Base-by-base conservation (phyloP, 129 eudicot genomes). In the Saussurea involucrata region DNA sequence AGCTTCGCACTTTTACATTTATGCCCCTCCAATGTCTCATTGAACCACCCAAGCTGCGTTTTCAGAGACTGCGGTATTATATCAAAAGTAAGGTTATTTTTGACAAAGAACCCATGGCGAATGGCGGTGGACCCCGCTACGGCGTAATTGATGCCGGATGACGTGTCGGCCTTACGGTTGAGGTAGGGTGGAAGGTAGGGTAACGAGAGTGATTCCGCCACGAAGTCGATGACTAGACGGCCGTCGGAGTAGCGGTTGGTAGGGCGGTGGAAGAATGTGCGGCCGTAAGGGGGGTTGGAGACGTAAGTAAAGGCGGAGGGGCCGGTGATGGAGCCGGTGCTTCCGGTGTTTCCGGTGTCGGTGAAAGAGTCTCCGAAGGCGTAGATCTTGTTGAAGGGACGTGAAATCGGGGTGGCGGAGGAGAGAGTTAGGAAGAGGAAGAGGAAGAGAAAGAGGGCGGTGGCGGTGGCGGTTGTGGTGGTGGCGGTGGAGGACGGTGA, bases 171-270 rank as follows among this genome's bases (percentile, higher is more conserved):
- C 3, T 73, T 82, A 0, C 66, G 42, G 80, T 82, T 21, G 15
- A 27, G 78, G 64, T 92, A 90, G 0, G 98, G 94, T 8, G 96
- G 96, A 20, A 90, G 36, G 77, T 69, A 86, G 11, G 96, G 98
- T 36, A 92, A 69, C 0, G 89, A 78, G 4, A 90, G 87, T 1
- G 81, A 73, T 40, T 86, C 68, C 8, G 98, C 76, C 17, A 92
- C 75, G 72, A 92, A 92, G 68, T 92, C 98, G 74, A 92, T 88
- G 28, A 92, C 87, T 9, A 90, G 80, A 25, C 93, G 91, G 63
- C 98, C 98, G 34, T 92, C 96, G 46, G 93, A 90, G 88, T 88
- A 92, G 15, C 96, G 85, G 79, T 92, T 90, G 44, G 96, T 90
- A 64, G 97, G 88, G 84, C 29, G 90, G 91, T 84, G 96, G 87